phyloP scores from a whole-genome alignment of 2,329 filamentous ascomycete species.

The Sporothrix variecibatus region DNA sequence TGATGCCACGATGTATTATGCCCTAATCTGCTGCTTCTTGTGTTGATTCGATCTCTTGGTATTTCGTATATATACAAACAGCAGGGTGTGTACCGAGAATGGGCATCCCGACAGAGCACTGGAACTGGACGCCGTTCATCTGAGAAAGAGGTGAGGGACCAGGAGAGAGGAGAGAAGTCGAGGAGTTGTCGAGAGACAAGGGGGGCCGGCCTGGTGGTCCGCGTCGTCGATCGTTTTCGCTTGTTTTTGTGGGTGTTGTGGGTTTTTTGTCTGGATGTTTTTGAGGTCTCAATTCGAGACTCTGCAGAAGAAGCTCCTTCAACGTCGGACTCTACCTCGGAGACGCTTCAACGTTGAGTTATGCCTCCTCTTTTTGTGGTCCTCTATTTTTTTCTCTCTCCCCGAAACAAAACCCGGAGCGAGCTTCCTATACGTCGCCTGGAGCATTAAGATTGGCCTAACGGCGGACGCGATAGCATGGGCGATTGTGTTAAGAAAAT shows the following conservation, averaged over 20 bases:
- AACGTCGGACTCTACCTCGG: not conserved
- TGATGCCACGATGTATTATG: too few relatives aligned
- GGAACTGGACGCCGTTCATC: not conserved
- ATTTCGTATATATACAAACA: not conserved
- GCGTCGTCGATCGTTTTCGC: constrained; percentile 13
- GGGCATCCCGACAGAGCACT: not conserved
- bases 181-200: not conserved
- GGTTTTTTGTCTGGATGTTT: not conserved
- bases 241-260: not conserved
- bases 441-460: not conserved
- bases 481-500: not conserved
- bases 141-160: not conserved
- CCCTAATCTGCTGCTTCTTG: too few relatives aligned
- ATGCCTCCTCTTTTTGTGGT: not conserved
- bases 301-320: not conserved
- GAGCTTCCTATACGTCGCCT: constrained; percentile 6
- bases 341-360: not conserved
- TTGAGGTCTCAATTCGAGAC: not conserved
- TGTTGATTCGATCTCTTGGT: too few relatives aligned
- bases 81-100: not conserved
- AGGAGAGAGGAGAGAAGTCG: not conserved
- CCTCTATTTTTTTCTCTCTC: not conserved
- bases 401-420: not conserved
- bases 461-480: not conserved
- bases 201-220: not conserved